Conservation (phyloP, 768 basidiomycete species). For the Mycena amicta region DNA sequence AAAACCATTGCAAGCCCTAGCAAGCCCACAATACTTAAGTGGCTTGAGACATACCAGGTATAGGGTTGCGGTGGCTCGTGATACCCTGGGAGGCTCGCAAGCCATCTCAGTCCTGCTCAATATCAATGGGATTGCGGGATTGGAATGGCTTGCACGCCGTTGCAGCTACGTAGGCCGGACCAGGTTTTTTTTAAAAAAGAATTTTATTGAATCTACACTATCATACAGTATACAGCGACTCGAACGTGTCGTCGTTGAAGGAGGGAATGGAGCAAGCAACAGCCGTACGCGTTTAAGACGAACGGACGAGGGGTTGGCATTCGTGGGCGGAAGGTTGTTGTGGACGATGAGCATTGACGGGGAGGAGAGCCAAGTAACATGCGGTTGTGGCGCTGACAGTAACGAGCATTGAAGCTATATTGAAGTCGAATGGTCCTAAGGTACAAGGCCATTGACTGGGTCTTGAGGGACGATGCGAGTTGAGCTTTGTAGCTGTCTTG, state of each 20-base stretch:
- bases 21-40: neutral
- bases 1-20: neutral
- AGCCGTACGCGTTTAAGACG: neutral
- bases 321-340: neutral
- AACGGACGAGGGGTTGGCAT: neutral
- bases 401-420: too few species aligned
- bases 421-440: too few species aligned
- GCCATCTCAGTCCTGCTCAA: neutral
- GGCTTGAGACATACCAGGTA: neutral
- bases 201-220: neutral
- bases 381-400: too few species aligned
- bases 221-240: too few species aligned
- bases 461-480: neutral
- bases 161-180: neutral
- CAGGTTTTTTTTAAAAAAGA: neutral
- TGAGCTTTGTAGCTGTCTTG: neutral
- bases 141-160: neutral
- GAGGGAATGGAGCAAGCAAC: too few species aligned
- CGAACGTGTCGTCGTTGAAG: too few species aligned
- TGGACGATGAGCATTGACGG: neutral
- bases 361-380: too few species aligned
- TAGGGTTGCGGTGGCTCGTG: neutral
- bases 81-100: neutral
- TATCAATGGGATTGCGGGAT: neutral
- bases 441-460: too few species aligned